A percentile compares a stretch with the other conserved stretches of the same genome.
These are phyloP conservation scores for Malus hybrid DNA, from an alignment of 331 rosid genomes.

Conservation along the genomic window DNA sequence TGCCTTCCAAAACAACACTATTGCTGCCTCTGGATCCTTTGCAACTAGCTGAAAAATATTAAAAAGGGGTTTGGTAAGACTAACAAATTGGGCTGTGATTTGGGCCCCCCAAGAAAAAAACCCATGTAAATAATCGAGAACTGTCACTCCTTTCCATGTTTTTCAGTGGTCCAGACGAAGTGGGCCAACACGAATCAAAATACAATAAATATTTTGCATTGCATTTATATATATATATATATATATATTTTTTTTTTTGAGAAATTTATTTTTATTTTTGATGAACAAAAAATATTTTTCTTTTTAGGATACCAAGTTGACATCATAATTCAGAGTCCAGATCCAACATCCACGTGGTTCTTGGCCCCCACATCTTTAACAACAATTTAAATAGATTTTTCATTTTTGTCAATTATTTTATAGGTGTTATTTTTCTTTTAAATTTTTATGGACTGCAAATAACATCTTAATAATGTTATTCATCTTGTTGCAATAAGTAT, in stretches of 20 bases:
- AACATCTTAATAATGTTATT: not conserved
- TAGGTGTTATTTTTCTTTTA: not conserved
- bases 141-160: not conserved
- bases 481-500: too few species aligned
- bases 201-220: too few species aligned
- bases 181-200: not conserved
- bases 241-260: too few species aligned
- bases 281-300: too few species aligned
- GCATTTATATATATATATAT: too few species aligned
- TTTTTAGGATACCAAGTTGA: too few species aligned
- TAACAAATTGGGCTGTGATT: too few species aligned
- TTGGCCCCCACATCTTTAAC: not conserved
- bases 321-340: not conserved
- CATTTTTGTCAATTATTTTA: not conserved
- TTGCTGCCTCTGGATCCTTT: slow-evolving; percentile 41
- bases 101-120: too few species aligned
- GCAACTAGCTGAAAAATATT: slow-evolving; percentile 25
- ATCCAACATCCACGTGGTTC: not conserved
- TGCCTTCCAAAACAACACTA: slow-evolving; percentile 39
- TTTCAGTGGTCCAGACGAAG: not conserved
- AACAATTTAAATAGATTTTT: not conserved
- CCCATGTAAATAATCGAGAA: not conserved
- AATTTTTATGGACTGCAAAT: not conserved
- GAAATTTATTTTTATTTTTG: too few species aligned
- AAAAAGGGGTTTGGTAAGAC: too few species aligned